Percentiles rank a stretch among this genome's conserved stretches.
These are phyloP conservation scores for Penicillium glabrum DNA, from an alignment of 2,329 filamentous ascomycete genomes.

Conservation along the genomic window DNA sequence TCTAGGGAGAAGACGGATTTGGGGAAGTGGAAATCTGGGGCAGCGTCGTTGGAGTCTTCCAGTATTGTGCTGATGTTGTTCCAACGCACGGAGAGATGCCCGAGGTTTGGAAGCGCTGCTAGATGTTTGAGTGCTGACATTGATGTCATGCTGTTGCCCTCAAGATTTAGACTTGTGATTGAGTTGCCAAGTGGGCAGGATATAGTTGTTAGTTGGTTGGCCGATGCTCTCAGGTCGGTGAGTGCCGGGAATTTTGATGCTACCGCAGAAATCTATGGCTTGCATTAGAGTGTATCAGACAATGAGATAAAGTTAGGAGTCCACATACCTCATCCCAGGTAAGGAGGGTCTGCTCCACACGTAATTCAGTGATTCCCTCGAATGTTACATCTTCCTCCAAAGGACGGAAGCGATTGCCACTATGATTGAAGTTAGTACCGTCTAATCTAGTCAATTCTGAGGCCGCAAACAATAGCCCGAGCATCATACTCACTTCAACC, in stretches of 20 bases:
- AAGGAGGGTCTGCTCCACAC: conserved; percentile 67
- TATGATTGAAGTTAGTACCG: conserved; percentile 37
- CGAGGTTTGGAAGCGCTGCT: conserved; percentile 52
- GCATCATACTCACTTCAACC: conserved; percentile 62
- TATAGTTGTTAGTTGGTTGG: conserved; percentile 36
- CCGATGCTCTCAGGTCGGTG: conserved; percentile 34
- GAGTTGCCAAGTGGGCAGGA: conserved; percentile 29
- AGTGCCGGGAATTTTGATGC: conserved; percentile 37
- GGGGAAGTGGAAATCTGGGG: conserved; percentile 51
- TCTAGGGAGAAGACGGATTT: conserved; percentile 64
- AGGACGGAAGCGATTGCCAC: conserved; percentile 68
- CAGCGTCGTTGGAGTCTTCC: conserved; percentile 33
- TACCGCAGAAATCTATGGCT: conserved; percentile 34
- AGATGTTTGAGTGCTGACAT: conserved; percentile 47
- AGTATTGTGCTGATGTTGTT: conserved; percentile 63
- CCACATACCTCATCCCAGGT: conserved; percentile 63
- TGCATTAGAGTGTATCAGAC: conserved; percentile 1
- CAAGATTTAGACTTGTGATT: conserved; percentile 50
- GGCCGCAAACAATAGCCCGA: neutral
- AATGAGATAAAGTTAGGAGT: neutral
- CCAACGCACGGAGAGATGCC: conserved; percentile 65
- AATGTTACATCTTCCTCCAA: conserved; percentile 46
- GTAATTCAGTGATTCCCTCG: conserved; percentile 57
- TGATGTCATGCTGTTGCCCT: conserved; percentile 47
- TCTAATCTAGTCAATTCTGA: neutral